A percentile compares a stretch with the other conserved stretches of the same genome.
Evolutionary conservation across 75 land plant species (phyloP).

Genomic region (Cunninghamia lanceolata): DNA sequence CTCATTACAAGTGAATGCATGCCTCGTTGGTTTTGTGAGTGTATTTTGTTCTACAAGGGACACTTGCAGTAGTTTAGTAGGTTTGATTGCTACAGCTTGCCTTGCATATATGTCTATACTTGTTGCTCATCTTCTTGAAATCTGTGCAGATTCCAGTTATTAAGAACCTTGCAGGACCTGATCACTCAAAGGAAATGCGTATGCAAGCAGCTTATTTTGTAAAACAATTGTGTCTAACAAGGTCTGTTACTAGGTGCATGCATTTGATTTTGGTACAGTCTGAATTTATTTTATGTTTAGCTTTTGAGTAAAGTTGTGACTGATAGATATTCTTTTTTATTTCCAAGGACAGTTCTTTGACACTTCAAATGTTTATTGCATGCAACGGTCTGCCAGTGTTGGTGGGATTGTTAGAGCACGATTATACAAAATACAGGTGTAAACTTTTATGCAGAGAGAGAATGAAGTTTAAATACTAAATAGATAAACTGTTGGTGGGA

Average conservation of each 20-base stretch:
- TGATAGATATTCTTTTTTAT: not conserved
- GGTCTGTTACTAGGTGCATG: slow-evolving; percentile 24
- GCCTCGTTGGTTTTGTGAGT: slow-evolving; percentile 83
- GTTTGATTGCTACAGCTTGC: too few species aligned
- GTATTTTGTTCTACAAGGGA: too few species aligned
- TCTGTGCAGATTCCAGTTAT: slow-evolving; percentile 68
- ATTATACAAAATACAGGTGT: slow-evolving; percentile 93
- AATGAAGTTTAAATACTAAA: too few species aligned
- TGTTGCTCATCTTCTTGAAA: too few species aligned
- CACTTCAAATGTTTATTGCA: slow-evolving; percentile 99
- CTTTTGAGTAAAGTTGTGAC: not conserved
- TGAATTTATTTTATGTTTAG: not conserved
- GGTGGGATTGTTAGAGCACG: slow-evolving; percentile 90
- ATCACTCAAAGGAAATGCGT: slow-evolving; percentile 78
- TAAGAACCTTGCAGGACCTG: slow-evolving; percentile 80
- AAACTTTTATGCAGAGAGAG: not conserved
- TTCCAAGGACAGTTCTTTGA: slow-evolving; percentile 49
- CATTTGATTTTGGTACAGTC: slow-evolving; percentile 4
- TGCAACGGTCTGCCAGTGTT: slow-evolving; percentile 92
- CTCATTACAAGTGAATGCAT: slow-evolving; percentile 88
- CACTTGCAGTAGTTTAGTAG: too few species aligned
- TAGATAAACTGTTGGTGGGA: slow-evolving; percentile 79
- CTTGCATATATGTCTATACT: too few species aligned
- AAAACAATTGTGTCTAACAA: slow-evolving; percentile 88
- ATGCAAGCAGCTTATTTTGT: slow-evolving; percentile 92